Evolutionary conservation across 345 rosid species (phyloP), one percentile per base, ranked within the genome.

Genomic region (Rhodomyrtus tomentosa): DNA sequence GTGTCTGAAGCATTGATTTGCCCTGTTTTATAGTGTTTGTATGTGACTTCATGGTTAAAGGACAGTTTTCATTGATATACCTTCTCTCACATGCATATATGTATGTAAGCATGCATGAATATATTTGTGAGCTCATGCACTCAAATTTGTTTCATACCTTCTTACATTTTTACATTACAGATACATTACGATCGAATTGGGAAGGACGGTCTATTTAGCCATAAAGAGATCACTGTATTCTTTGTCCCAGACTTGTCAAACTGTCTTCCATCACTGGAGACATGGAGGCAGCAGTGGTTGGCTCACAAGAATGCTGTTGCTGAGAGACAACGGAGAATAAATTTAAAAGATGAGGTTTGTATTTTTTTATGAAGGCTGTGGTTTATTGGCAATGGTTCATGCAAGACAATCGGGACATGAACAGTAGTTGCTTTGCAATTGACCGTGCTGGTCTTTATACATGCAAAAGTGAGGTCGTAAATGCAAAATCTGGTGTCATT

Each of bases 181-280:
- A 93, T 97, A 88, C 98, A 97, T 87, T 97, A 97, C 88, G 98
- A 97, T 83, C 93, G 98, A 91, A 90, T 92, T 89, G 95, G 96
- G 52, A 85, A 90, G 48, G 99, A 97, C 87, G 99, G 99, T 53
- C 90, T 92, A 38, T 95, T 91, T 88, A 93, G 93, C 90, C 95
- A 92, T 88, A 97, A 92, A 86, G 99, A 97, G 91, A 91, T 95
- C 84, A 93, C 98, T 9, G 96, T 97, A 45, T 91, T 95, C 58
- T 95, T 92, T 92, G 98, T 97, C 88, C 99, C 99, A 2, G 98
- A 97, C 88, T 92, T 97, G 84, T 92, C 96, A 27, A 95, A 93
- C 83, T 95, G 98, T 83, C 96, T 97, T 50, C 99, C 99, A 88
- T 94, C 95, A 48, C 84, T 93, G 87, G 96, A 95, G 68, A 56